Base-by-base conservation (phyloP, 2,329 filamentous ascomycete genomes). In the Penicillium sp. region DNA sequence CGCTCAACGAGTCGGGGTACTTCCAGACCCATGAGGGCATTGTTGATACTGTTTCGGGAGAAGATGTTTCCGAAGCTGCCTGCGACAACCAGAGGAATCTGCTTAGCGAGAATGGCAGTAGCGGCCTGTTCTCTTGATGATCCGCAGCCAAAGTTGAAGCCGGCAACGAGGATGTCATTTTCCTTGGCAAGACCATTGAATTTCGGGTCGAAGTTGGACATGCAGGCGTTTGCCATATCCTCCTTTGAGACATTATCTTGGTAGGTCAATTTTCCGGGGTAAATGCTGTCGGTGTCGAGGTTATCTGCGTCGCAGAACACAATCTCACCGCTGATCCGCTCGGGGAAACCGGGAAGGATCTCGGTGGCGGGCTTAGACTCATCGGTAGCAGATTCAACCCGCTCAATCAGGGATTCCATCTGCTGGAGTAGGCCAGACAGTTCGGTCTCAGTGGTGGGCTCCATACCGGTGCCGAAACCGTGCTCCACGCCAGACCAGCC, bases 221-320 rank as follows among this genome's bases (percentile, higher is more conserved):
- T 96, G 70, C 87, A 91, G 0, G 91, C 90, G 57, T 87, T 76
- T 0, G 89, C 89, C 92, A 97, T 96, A 49, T 82, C 82, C 53
- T 89, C 86, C 0, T 72, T 75, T 0, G 87, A 74, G 1, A 97
- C 78, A 61, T 88, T 80, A 64, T 97, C 91, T 66, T 95, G 89
- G 71, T 97, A 97, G 0, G 91, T 96, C 69, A 89, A 90, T 66
- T 91, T 90, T 4, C 88, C 89, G 0, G 90, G 87, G 69, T 97
- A 97, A 67, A 97, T 95, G 46, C 81, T 85, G 64, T 97, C 92
- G 0, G 92, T 97, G 72, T 93, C 88, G 67, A 96, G 82, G 72
- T 95, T 95, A 67, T 90, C 87, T 0, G 81, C 82, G 62, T 95
- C 88, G 65, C 82, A 88, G 71, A 93, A 95, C 39, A 95, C 77